Base-by-base conservation (phyloP, 23 red algal genomes). In the Pyropia haitanensis region DNA sequence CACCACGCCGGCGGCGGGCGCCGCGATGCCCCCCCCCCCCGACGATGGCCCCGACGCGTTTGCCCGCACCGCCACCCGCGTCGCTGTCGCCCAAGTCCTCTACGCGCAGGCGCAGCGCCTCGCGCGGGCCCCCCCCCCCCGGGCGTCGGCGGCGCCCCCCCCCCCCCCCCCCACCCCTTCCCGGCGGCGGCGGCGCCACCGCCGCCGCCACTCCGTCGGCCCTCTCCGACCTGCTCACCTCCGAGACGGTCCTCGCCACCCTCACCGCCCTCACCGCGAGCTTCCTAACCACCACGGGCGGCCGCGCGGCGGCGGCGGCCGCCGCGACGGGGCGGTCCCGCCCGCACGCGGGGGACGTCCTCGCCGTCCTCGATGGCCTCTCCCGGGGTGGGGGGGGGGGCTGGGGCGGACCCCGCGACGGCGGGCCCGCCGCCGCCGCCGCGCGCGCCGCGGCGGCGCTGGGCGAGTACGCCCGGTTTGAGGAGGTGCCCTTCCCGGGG, bases 401-500 rank as follows among this genome's bases (percentile, higher is more conserved):
- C 10, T 7, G 39, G 39, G 39, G 39, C 7, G 39, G 39, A 1
- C 39, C 39, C 4, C 39, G 39, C 39, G 39, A 46, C 5, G 39
- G 39, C 39, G n/a, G n/a, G n/a, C n/a, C n/a, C n/a, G 39, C 39
- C 39, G 39, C 56, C n/a, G 25, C 56, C 22, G 73, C 79, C 14
- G 57, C 52, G 1, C 73, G 46, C 21, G 48, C 30, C 14, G 48
- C 65, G 7, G 55, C 58, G 46, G 66, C 72, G 26, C 29, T 83
- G 3, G 68, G 49, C 2, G 56, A 63, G 57, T 83, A 83, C 29
- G 60, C 79, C 8, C 66, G 66, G 68, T 72, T 19, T 46, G 58
- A 70, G 39, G 79, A 83, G 60, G 68, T 83, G 28, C 66, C 79
- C 18, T 83, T 83, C 65, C 79, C 79, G 3, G 79, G 72, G 39